phyloP scores from a whole-genome alignment of 2,329 filamentous ascomycete species.

The Mycosphaerelloides madeirae region DNA sequence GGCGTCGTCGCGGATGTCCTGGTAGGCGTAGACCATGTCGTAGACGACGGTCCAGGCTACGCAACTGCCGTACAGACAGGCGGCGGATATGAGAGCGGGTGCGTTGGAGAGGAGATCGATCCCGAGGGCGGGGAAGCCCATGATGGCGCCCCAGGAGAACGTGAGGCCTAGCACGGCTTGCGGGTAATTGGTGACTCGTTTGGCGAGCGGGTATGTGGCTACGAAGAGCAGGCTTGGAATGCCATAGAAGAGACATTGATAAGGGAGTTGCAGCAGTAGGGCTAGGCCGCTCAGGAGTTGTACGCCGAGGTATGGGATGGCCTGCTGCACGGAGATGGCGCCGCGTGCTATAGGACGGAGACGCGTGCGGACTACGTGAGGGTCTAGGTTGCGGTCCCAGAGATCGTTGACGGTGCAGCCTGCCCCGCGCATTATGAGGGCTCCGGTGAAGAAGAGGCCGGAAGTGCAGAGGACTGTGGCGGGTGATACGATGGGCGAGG shows the following conservation, averaged over 20 bases:
- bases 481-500: constrained; percentile 56
- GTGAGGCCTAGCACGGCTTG: constrained; percentile 78
- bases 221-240: constrained; percentile 71
- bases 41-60: constrained; percentile 84
- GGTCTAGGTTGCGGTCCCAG: constrained; percentile 83
- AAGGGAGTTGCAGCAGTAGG: constrained; percentile 71
- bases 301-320: constrained; percentile 65
- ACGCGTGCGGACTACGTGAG: constrained; percentile 69
- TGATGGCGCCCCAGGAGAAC: constrained; percentile 83
- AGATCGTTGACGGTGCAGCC: constrained; percentile 88
- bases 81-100: constrained; percentile 61
- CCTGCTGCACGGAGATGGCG: constrained; percentile 68
- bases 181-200: constrained; percentile 81
- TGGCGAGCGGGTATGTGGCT: constrained; percentile 73
- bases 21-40: constrained; percentile 91
- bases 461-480: constrained; percentile 60
- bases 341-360: constrained; percentile 75
- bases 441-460: constrained; percentile 67
- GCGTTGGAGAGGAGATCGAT: constrained; percentile 65
- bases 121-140: constrained; percentile 81
- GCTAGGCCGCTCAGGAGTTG: constrained; percentile 71
- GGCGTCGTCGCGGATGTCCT: constrained; percentile 81
- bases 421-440: constrained; percentile 79
- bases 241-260: constrained; percentile 69
- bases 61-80: constrained; percentile 69